phyloP scores from a whole-genome alignment of 2,329 filamentous ascomycete genomes.

The Ustulina deusta region DNA sequence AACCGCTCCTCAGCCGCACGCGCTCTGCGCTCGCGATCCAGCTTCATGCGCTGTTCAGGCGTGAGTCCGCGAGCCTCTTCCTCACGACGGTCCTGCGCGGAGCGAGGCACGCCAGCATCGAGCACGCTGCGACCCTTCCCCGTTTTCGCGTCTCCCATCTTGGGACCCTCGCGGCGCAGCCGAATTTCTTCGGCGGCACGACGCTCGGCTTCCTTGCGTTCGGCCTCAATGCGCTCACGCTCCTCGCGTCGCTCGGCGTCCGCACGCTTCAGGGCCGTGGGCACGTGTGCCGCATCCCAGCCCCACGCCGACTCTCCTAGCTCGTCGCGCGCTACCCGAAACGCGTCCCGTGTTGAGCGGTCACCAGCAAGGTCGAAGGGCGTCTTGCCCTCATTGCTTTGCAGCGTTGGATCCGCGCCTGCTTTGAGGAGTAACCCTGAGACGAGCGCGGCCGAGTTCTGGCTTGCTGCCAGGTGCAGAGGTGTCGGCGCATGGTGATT shows the following conservation, averaged over 20 bases:
- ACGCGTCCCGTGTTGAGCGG: slow-evolving; percentile 86
- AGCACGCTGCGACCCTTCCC: slow-evolving; percentile 64
- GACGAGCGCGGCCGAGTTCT: slow-evolving; percentile 83
- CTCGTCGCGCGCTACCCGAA: slow-evolving; percentile 86
- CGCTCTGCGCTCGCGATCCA: slow-evolving; percentile 90
- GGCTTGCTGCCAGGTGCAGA: slow-evolving; percentile 85
- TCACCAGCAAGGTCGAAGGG: slow-evolving; percentile 90
- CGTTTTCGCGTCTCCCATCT: slow-evolving; percentile 55
- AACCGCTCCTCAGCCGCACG: slow-evolving; percentile 92
- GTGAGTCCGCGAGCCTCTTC: slow-evolving; percentile 88
- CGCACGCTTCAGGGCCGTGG: slow-evolving; percentile 74
- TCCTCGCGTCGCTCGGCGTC: slow-evolving; percentile 78
- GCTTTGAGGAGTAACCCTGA: slow-evolving; percentile 80
- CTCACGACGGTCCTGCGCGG: slow-evolving; percentile 82
- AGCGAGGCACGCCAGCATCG: slow-evolving; percentile 74
- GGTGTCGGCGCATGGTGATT: slow-evolving; percentile 85
- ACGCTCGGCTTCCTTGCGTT: slow-evolving; percentile 75
- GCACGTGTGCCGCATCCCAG: slow-evolving; percentile 83
- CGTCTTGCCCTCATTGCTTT: slow-evolving; percentile 82
- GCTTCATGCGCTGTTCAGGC: slow-evolving; percentile 83
- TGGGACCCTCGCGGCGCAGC: slow-evolving; percentile 74
- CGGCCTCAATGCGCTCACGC: slow-evolving; percentile 76
- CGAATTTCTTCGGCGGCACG: slow-evolving; percentile 80
- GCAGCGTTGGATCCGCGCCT: slow-evolving; percentile 76
- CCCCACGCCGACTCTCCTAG: slow-evolving; percentile 81